These are phyloP conservation scores for Seiridium unicorne DNA, from an alignment of 2,329 filamentous ascomycete genomes.

Conservation along the genomic window DNA sequence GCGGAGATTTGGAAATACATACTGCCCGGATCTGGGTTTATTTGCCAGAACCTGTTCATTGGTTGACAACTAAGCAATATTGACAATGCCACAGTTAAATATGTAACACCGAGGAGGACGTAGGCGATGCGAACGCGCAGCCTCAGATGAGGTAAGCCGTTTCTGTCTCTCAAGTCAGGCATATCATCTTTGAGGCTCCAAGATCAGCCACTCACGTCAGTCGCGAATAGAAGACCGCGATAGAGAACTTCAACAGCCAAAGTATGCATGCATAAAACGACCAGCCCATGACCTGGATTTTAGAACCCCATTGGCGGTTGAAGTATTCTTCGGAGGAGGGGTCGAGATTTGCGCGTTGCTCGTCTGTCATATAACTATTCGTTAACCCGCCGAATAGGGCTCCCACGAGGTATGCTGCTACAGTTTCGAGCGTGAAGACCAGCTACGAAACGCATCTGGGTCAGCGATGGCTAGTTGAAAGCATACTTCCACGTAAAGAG, in stretches of 20 bases:
- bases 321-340: constrained; percentile 39
- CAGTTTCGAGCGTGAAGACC: constrained; percentile 5
- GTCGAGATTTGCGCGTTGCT: constrained; percentile 39
- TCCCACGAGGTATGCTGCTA: constrained; percentile 44
- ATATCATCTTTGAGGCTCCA: background rate
- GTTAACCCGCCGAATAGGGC: constrained; percentile 45
- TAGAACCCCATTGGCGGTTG: constrained; percentile 9
- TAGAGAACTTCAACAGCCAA: constrained; percentile 12
- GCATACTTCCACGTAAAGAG: background rate
- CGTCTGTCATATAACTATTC: constrained; percentile 53
- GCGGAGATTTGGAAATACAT: constrained; percentile 10
- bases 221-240: constrained; percentile 11
- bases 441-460: background rate
- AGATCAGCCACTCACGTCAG: constrained; percentile 8
- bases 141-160: constrained; percentile 4
- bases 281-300: constrained; percentile 13
- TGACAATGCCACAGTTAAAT: constrained; percentile 9
- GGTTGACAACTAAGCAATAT: constrained; percentile 10
- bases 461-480: too few relatives aligned
- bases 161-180: background rate
- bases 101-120: constrained; percentile 8
- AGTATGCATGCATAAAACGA: constrained; percentile 10
- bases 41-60: constrained; percentile 14
- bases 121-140: constrained; percentile 8
- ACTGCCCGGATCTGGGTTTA: constrained; percentile 15